Percentiles rank a stretch among this genome's conserved stretches.
Conservation (phyloP, 2,329 filamentous ascomycete genomes). For the Cryphonectria naterciae region DNA sequence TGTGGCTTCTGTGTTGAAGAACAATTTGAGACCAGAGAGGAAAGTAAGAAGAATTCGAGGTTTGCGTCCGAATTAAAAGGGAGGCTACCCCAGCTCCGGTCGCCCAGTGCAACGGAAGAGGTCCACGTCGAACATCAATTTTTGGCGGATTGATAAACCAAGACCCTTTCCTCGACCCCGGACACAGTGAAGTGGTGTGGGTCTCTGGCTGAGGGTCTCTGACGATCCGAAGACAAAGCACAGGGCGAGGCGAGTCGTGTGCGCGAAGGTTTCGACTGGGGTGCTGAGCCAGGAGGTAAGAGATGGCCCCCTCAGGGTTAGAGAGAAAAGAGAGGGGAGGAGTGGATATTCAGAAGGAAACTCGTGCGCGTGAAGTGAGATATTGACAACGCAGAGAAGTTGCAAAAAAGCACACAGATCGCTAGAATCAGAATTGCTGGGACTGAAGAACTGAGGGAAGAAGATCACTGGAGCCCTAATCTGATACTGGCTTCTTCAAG, state of each 20-base stretch:
- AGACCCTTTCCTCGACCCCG: conserved; percentile 28
- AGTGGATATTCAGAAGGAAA: conserved; percentile 16
- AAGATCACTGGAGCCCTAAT: conserved; percentile 11
- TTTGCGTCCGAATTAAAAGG: conserved; percentile 14
- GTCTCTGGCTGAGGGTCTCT: conserved; percentile 12
- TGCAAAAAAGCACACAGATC: not conserved
- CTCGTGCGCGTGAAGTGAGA: conserved; percentile 18
- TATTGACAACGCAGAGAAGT: not conserved
- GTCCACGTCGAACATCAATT: conserved; percentile 27
- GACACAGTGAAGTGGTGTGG: conserved; percentile 29
- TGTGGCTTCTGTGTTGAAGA: conserved; percentile 10
- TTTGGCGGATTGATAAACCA: conserved; percentile 29
- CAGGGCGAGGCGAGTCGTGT: conserved; percentile 11
- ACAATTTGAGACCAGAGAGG: conserved; percentile 1
- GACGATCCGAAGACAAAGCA: not conserved
- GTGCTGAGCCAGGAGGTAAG: conserved; percentile 11
- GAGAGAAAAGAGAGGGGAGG: conserved; percentile 3
- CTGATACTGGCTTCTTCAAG: conserved; percentile 23
- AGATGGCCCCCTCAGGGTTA: conserved; percentile 14
- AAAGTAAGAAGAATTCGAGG: conserved; percentile 8
- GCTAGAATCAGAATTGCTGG: conserved; percentile 6
- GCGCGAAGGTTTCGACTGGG: conserved; percentile 21
- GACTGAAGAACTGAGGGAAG: not conserved
- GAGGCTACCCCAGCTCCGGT: conserved; percentile 24
- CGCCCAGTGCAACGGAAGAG: conserved; percentile 29